These are phyloP conservation scores for Puccinia coronata DNA, from an alignment of 1,284 basidiomycete species.

Conservation along the genomic window DNA sequence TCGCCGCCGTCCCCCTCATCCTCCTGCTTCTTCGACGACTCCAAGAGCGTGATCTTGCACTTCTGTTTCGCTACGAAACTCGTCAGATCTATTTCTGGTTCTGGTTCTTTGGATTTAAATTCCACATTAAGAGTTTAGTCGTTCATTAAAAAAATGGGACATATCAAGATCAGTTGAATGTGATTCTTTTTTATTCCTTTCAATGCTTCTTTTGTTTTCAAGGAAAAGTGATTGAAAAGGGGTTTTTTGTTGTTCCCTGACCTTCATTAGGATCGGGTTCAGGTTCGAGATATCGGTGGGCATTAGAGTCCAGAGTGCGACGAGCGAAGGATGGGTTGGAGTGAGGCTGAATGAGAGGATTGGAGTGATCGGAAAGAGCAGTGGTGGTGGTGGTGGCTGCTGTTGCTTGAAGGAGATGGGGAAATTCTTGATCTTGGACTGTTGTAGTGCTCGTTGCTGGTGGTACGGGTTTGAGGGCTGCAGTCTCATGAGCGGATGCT, in stretches of 20 bases:
- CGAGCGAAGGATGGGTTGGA: neutral
- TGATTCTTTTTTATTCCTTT: no score
- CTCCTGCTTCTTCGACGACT: no score
- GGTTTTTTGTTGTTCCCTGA: neutral
- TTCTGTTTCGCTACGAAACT: constrained; percentile 43
- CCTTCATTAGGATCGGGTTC: constrained; percentile 45
- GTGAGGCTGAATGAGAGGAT: neutral
- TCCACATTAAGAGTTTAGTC: neutral
- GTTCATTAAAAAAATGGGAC: constrained; percentile 1
- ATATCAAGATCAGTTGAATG: neutral
- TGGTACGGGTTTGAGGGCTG: neutral
- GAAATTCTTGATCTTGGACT: neutral
- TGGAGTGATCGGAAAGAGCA: neutral
- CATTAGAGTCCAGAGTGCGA: constrained; percentile 17
- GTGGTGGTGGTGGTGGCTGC: neutral
- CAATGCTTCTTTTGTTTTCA: neutral
- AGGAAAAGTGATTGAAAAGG: neutral
- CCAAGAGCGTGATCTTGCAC: neutral
- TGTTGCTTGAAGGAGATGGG: neutral
- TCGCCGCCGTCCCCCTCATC: neutral
- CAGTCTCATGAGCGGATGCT: neutral
- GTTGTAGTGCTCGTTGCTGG: neutral
- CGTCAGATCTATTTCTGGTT: constrained; percentile 41
- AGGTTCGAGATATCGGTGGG: constrained; percentile 41
- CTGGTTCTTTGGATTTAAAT: constrained; percentile 20